Evolutionary conservation across 78 protist genomes (phyloP).

Genomic region (Polysphondylium violaceum): DNA sequence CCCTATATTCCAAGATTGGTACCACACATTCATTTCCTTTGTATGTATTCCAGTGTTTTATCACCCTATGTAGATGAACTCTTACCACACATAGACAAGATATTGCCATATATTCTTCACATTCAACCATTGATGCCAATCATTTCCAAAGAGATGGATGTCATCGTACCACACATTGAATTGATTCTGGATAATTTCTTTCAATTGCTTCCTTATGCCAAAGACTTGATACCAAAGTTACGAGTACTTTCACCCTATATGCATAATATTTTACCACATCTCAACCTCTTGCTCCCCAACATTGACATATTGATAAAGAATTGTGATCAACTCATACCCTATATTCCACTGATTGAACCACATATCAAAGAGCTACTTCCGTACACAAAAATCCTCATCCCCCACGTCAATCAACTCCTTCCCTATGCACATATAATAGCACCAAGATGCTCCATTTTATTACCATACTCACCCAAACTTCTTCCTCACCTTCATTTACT

Average conservation of each 20-base stretch:
- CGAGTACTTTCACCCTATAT: conserved; percentile 34
- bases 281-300: conserved; percentile 9
- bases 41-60: conserved; percentile 1
- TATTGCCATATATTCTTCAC: conserved; percentile 7
- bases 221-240: conserved; percentile 16
- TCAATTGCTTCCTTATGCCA: conserved; percentile 15
- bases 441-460: conserved; percentile 24
- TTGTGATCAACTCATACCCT: conserved; percentile 51
- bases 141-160: conserved; percentile 27
- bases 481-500: conserved; percentile 29
- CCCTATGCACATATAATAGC: conserved; percentile 41
- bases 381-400: conserved; percentile 44
- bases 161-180: conserved; percentile 15
- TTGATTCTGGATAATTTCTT: conserved; percentile 14
- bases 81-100: conserved; percentile 33
- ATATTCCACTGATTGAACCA: conserved; percentile 38
- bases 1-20: conserved; percentile 31
- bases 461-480: conserved; percentile 50
- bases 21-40: conserved; percentile 18
- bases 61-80: conserved; percentile 29
- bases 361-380: conserved; percentile 15
- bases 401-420: neutral
- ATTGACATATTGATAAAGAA: conserved; percentile 25
- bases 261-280: conserved; percentile 8
- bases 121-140: conserved; percentile 35